Base-by-base conservation (phyloP, 306 rosid species). In the Sicyos baderoa region DNA sequence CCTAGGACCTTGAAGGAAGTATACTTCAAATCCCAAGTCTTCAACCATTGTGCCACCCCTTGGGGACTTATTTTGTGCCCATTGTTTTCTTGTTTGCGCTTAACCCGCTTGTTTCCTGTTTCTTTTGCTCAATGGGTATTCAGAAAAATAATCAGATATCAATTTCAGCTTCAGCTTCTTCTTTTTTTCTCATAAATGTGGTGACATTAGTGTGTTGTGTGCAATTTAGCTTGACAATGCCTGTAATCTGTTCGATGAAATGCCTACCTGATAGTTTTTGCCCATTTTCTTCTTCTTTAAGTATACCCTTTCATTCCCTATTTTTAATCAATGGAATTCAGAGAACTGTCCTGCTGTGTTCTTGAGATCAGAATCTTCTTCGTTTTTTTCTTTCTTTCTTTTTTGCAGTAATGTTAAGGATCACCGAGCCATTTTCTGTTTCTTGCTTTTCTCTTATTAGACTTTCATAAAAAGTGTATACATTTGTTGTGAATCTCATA, bases 201-300 rank as follows among this genome's bases (percentile, higher is more conserved):
- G 23, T 17, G 23, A 9, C 7, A 7, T 35, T 4, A 5, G 69
- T 59, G 18, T 59, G 21, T 2, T 51, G 40, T 23, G 7, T 32
- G 27, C 47, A 18, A 40, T 32, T 17, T 63, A 15, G n/a, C 70
- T 65, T 65, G 37, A 56, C 27, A 53, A 4, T 44, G 56, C 49
- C 58, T 51, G 53, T 9, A 40, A 72, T 17, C 29, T 72, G 76
- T 72, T 72, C 48, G 76, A 72, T 29, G 58, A 72, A 72, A 72
- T 16, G 59, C 49, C 16, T 14, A 72, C 5, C 70, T 6, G 45
- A 2, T 21, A 65, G 8, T 65, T 44, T 65, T 10, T 19, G 13
- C 51, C 13, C 11, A 44, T 60, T 60, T 13, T 15, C 16, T 7
- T 32, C 21, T 60, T 60, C 2, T 9, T 3, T 35, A 3, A 25